A percentile compares a stretch with the other conserved stretches of the same genome.
Evolutionary conservation across 768 basidiomycete genomes (phyloP).

Genomic region (Xerocomellus intermedius): DNA sequence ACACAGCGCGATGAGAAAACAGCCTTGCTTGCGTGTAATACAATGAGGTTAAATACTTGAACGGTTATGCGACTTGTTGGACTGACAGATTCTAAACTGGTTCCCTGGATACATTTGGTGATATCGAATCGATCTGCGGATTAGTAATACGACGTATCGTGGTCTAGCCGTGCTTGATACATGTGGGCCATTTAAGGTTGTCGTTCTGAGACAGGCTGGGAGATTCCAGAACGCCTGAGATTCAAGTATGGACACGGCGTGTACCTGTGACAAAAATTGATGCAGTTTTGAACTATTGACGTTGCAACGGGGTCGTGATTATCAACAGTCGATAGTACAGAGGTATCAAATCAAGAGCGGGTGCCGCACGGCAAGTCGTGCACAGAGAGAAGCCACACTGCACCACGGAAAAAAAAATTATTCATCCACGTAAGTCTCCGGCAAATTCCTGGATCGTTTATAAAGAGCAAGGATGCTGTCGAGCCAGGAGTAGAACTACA

Average conservation of each 20-base stretch:
- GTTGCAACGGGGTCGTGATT: neutral
- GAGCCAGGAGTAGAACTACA: neutral
- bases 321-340: neutral
- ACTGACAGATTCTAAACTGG: conserved; percentile 9
- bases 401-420: neutral
- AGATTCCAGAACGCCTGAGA: neutral
- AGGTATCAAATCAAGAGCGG: too few relatives aligned
- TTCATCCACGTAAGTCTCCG: conserved; percentile 14
- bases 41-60: neutral
- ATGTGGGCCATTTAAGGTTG: conserved; percentile 4
- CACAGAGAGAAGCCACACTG: neutral
- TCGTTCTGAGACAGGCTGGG: neutral
- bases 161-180: neutral
- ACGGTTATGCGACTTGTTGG: conserved; percentile 4
- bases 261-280: neutral
- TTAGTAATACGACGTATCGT: neutral
- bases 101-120: conserved; percentile 8
- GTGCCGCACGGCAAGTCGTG: too few relatives aligned
- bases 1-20: neutral
- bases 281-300: neutral
- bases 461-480: neutral
- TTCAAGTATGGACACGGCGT: neutral
- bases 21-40: neutral
- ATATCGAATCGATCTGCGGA: conserved; percentile 4
- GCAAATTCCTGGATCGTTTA: neutral